These are phyloP conservation scores for Phytophthora melonis DNA, from an alignment of 352 stramenopile species.

Conservation along the genomic window DNA sequence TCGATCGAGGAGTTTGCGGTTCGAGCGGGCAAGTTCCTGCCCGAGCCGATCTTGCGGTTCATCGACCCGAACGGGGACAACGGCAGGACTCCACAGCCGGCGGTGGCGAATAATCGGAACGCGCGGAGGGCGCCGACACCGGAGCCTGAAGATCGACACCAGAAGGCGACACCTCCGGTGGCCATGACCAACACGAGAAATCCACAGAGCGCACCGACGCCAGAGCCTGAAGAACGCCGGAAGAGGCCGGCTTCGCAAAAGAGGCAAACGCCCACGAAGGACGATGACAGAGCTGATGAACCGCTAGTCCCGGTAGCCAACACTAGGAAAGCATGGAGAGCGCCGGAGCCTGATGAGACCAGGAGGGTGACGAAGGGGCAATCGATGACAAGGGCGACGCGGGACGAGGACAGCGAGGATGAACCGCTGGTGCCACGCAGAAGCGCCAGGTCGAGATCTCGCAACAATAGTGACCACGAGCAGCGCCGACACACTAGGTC, in stretches of 20 bases:
- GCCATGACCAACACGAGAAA: not conserved
- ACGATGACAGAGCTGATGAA: not conserved
- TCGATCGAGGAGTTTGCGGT: constrained; percentile 29
- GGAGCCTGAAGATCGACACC: not conserved
- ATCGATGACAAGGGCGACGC: not conserved
- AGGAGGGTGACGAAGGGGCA: too few relatives aligned
- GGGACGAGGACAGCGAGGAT: not conserved
- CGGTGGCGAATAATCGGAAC: not conserved
- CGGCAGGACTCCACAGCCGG: not conserved
- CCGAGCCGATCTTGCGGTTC: constrained; percentile 12
- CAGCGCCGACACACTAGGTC: not conserved
- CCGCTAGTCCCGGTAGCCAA: not conserved
- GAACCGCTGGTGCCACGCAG: constrained; percentile 1
- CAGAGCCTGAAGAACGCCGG: not conserved
- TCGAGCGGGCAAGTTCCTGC: constrained; percentile 26
- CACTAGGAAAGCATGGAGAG: too few relatives aligned
- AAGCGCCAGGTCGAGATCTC: constrained; percentile 1
- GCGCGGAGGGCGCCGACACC: not conserved
- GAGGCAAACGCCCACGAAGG: not conserved
- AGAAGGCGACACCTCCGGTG: not conserved
- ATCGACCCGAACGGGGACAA: constrained; percentile 14
- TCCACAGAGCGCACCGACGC: not conserved
- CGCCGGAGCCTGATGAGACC: too few relatives aligned
- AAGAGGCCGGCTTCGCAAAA: not conserved
- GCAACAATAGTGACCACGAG: not conserved